Base-by-base conservation (phyloP, 2,329 filamentous ascomycete species). In the Paecilomyces formosus region DNA sequence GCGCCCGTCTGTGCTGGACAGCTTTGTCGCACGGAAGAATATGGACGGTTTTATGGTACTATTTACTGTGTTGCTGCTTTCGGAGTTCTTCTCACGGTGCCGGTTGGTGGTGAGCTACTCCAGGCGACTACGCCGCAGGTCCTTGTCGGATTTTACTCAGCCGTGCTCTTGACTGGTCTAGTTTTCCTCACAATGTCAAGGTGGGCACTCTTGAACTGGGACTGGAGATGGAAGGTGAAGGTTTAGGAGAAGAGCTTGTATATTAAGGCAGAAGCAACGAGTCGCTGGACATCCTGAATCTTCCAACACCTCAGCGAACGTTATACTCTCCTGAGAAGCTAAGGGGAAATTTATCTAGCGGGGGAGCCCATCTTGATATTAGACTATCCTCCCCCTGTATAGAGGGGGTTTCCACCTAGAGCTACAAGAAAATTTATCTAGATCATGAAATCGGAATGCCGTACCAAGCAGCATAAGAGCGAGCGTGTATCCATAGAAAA, bases 41-140 rank as follows among this genome's bases (percentile, higher is more conserved):
- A 80, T 59, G 78, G 78, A 2, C 66, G 76, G 35, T 81, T 76
- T 31, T 78, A 72, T 67, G 78, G 79, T 0, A 81, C 79, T 0
- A 72, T 78, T 58, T 81, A 80, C 60, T 76, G 74, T 24, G 67
- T 81, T 9, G 76, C 76, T 7, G 74, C 75, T 4, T 79, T 81
- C 51, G 74, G 78, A 0, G 72, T 79, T 0, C 62, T 82, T 15
- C 62, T 81, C 3, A 75, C 77, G 0, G 74, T 80, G 0, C 79
- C 80, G 0, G 68, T 79, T 2, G 76, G 77, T 12, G 79, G 78
- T 3, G 69, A 78, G 55, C 68, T 81, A 65, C 67, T 82, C 2
- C 72, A 81, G 54, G 70, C 70, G 0, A 76, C 79, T 50, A 78
- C 78, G 0, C 74, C 78, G 1, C 69, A 72, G 58, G 70, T 73